These are phyloP conservation scores for Trichoderma orchidacearum DNA, from an alignment of 495 filamentous ascomycete species.

Conservation along the genomic window DNA sequence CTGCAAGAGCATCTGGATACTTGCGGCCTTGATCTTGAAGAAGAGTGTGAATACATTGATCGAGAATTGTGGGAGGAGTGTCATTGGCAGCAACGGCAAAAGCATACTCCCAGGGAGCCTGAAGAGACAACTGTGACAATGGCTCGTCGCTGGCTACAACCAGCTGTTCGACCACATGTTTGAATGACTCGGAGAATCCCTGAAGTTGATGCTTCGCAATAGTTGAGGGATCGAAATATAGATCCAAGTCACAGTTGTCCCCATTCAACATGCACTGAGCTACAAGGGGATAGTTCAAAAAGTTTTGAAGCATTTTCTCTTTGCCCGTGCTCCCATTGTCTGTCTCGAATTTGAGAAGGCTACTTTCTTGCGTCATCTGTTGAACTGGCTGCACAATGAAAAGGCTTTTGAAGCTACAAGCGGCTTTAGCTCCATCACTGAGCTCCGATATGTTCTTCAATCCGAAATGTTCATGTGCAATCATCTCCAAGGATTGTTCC, in stretches of 20 bases:
- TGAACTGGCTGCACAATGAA: neutral
- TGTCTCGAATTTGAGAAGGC: neutral
- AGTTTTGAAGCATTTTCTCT: neutral
- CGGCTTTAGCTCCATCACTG: neutral
- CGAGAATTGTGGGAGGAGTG: neutral
- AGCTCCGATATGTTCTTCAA: conserved; percentile 21
- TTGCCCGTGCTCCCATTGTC: neutral
- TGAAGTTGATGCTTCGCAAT: neutral
- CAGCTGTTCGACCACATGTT: neutral
- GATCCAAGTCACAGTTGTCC: neutral
- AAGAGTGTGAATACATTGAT: conserved; percentile 12
- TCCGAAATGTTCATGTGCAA: conserved; percentile 29
- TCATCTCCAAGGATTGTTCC: conserved; percentile 18
- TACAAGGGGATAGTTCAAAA: neutral
- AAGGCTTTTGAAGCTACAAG: neutral
- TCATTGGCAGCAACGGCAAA: neutral
- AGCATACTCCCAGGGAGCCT: neutral
- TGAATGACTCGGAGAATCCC: neutral
- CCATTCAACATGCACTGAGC: neutral
- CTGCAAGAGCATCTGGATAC: conserved; percentile 8
- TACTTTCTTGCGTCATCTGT: neutral
- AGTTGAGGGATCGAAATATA: conserved; percentile 6
- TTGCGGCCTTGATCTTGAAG: conserved; percentile 7
- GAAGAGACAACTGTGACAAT: neutral
- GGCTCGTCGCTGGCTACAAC: neutral